These are phyloP conservation scores for Talaromyces proteolyticus DNA, from an alignment of 495 filamentous ascomycete species.

Conservation along the genomic window DNA sequence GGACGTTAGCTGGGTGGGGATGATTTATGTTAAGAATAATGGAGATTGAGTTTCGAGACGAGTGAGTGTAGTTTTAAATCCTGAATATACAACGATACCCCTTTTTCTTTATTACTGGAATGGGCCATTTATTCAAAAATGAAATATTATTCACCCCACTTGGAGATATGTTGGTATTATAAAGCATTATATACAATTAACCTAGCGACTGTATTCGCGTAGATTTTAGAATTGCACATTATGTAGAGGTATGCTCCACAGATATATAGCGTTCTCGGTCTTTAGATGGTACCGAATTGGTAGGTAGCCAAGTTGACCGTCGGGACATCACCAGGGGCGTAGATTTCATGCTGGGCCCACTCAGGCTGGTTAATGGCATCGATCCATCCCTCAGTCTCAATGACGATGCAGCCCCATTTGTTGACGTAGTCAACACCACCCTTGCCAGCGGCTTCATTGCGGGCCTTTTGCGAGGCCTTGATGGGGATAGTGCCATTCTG, in stretches of 20 bases:
- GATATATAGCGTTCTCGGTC: no score
- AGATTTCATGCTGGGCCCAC: slow-evolving; percentile 66
- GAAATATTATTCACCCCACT: slow-evolving; percentile 6
- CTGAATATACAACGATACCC: slow-evolving; percentile 12
- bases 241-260: no score
- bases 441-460: slow-evolving; percentile 35
- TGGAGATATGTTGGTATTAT: background rate
- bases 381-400: slow-evolving; percentile 63
- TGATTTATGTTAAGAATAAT: slow-evolving; percentile 17
- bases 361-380: slow-evolving; percentile 76
- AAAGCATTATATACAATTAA: slow-evolving; percentile 5
- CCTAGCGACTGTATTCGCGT: no score
- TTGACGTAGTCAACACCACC: slow-evolving; percentile 35
- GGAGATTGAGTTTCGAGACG: background rate
- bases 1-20: slow-evolving; percentile 79
- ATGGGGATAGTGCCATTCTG: slow-evolving; percentile 59
- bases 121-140: no score
- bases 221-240: no score
- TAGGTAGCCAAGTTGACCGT: slow-evolving; percentile 63
- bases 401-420: slow-evolving; percentile 67
- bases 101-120: background rate
- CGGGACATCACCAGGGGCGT: slow-evolving; percentile 53
- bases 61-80: background rate
- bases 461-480: slow-evolving; percentile 47
- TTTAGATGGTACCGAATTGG: slow-evolving; percentile 39